Conservation (phyloP, 352 stramenopile species). For the Phytopythium delawarense region DNA sequence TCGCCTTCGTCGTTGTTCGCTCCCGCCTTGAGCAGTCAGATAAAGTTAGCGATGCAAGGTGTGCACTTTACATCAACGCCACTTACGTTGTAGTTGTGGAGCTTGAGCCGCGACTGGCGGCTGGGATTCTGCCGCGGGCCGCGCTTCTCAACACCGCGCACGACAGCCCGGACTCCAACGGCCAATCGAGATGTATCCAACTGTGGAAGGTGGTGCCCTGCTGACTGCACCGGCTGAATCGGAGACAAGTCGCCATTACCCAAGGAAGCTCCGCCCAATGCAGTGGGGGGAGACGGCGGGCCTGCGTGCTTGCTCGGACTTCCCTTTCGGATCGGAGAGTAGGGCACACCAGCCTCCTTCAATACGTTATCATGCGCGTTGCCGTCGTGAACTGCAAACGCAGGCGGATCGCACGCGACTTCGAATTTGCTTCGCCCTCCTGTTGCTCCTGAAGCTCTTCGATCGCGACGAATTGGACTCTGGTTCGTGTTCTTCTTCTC, state of each 20-base stretch:
- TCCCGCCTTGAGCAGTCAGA: conserved; percentile 9
- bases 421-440: conserved; percentile 40
- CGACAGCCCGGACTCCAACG: conserved; percentile 47
- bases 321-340: conserved; percentile 31
- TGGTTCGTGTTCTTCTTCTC: conserved; percentile 7
- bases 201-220: conserved; percentile 32
- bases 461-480: conserved; percentile 1
- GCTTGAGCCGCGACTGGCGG: conserved; percentile 43
- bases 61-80: background rate
- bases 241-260: background rate
- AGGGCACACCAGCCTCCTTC: conserved; percentile 11
- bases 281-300: background rate
- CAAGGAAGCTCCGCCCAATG: background rate
- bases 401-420: conserved; percentile 25
- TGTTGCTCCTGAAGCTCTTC: background rate
- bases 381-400: conserved; percentile 31
- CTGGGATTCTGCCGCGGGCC: conserved; percentile 42
- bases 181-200: conserved; percentile 50
- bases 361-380: conserved; percentile 21
- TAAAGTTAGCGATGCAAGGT: background rate
- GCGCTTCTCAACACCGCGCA: conserved; percentile 46
- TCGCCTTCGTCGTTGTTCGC: conserved; percentile 10
- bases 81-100: conserved; percentile 64
- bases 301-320: background rate
- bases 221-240: conserved; percentile 17